A percentile compares a stretch with the other conserved stretches of the same genome.
Evolutionary conservation across 306 rosid genomes (phyloP).

Genomic region (Dalbergia oliveri): DNA sequence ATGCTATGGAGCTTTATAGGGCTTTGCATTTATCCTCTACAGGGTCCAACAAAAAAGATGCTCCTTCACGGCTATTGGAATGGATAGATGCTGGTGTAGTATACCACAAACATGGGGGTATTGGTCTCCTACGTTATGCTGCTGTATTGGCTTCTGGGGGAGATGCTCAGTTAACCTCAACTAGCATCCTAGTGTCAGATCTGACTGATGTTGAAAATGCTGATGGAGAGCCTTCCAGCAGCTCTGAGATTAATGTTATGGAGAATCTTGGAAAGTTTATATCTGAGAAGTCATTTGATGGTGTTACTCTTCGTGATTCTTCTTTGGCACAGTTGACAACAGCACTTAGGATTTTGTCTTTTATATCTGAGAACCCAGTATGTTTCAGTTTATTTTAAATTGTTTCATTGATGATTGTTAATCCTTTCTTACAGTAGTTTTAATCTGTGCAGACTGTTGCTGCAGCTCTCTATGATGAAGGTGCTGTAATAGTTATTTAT

Average conservation of each 20-base stretch:
- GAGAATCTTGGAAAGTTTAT: slow-evolving; percentile 91
- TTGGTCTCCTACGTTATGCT: slow-evolving; percentile 90
- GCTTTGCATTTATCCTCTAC: slow-evolving; percentile 91
- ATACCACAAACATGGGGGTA: slow-evolving; percentile 89
- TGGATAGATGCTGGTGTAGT: slow-evolving; percentile 98
- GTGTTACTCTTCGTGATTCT: slow-evolving; percentile 87
- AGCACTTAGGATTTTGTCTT: slow-evolving; percentile 91
- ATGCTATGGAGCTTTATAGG: slow-evolving; percentile 87
- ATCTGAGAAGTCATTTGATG: slow-evolving; percentile 94
- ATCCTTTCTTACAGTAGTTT: slow-evolving; percentile 47
- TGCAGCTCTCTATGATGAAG: slow-evolving; percentile 87
- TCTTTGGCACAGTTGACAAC: slow-evolving; percentile 94
- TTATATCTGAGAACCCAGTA: slow-evolving; percentile 95
- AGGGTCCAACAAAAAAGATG: slow-evolving; percentile 95
- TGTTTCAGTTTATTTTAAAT: slow-evolving; percentile 48
- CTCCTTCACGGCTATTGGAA: slow-evolving; percentile 94
- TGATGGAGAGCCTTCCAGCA: slow-evolving; percentile 77
- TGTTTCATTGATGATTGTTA: slow-evolving; percentile 20
- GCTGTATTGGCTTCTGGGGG: slow-evolving; percentile 96
- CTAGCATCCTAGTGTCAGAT: slow-evolving; percentile 80
- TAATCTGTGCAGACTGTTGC: slow-evolving; percentile 76
- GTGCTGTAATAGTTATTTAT: slow-evolving; percentile 80
- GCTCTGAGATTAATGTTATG: slow-evolving; percentile 91
- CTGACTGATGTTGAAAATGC: slow-evolving; percentile 85
- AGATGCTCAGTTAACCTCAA: slow-evolving; percentile 89